Evolutionary conservation across 2,329 filamentous ascomycete species (phyloP).

Genomic region (Clarireedia monteithiana): DNA sequence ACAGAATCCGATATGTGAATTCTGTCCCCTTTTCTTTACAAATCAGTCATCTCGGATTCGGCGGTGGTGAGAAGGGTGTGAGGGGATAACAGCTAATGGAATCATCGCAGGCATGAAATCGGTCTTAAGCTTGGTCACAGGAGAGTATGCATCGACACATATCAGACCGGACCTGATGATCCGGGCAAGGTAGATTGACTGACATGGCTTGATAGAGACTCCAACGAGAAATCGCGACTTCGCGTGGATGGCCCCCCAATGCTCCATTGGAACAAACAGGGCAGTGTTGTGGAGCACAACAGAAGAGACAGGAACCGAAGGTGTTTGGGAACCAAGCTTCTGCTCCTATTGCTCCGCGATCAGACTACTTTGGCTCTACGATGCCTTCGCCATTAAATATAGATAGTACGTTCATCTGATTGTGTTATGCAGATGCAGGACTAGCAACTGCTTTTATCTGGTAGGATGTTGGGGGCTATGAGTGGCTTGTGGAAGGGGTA

Average conservation of each 20-base stretch:
- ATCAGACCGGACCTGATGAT: too few relatives aligned
- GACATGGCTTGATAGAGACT: conserved; percentile 2
- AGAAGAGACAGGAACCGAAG: neutral
- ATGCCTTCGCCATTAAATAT: too few relatives aligned
- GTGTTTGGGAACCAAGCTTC: neutral
- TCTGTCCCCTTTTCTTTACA: neutral
- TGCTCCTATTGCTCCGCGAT: too few relatives aligned
- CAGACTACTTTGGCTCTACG: too few relatives aligned
- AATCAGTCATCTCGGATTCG: too few relatives aligned
- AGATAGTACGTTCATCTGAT: too few relatives aligned
- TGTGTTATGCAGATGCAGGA: too few relatives aligned
- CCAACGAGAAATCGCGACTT: conserved; percentile 7
- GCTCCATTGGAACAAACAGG: neutral
- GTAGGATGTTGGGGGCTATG: too few relatives aligned
- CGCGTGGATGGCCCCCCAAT: conserved; percentile 4
- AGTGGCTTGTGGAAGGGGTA: too few relatives aligned
- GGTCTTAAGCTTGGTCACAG: conserved; percentile 1
- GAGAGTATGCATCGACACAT: neutral
- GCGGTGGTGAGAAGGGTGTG: too few relatives aligned
- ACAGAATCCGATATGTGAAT: conserved; percentile 5
- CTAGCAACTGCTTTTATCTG: too few relatives aligned
- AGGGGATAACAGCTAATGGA: too few relatives aligned
- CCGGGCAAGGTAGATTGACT: neutral
- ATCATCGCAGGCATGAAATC: neutral
- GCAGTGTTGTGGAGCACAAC: neutral